Evolutionary conservation across 169 alveolate species (phyloP), one percentile per base, ranked within the genome.

Genomic region (Eimeria sp.): DNA sequence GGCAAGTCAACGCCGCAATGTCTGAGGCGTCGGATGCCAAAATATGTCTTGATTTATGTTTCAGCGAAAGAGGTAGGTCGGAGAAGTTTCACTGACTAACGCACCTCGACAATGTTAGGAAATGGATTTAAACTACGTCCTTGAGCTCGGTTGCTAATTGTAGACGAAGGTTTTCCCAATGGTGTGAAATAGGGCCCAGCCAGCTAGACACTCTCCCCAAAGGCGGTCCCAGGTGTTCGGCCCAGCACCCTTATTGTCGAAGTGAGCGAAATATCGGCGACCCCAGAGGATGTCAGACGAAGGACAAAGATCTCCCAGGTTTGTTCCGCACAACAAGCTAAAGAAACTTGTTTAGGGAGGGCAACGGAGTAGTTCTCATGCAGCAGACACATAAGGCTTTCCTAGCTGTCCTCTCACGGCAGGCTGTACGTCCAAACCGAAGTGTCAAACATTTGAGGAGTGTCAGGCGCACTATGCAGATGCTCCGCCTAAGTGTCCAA

Each of bases 101-200:
- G 40, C 58, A 14, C 25, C 61, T 2, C 4, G 78, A 20, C 61
- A 43, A 75, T 11, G 34, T 16, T 16, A 43, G 65, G 5, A 78
- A 27, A 47, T 1, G 45, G 25, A 11, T 25, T 78, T 25, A 11
- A 25, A 47, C 45, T 78, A 6, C 63, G 4, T 34, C 11, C 87
- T 49, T 13, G 67, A 47, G 49, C 20, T 22, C 25, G 25, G 88
- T 11, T 51, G 45, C 45, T 6, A 49, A 20, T 78, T n/a, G 65
- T 22, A 78, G 49, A 22, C n/a, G 10, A 25, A 5, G 4, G 40
- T 7, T 25, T 49, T 47, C 7, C 45, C 22, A n/a, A 5, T 73
- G 51, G 54, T 73, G 57, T 73, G 83, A 40, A 73, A 18, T 40
- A 73, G 88, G 88, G 9, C 61, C 67, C 45, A 45, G 25, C 88